Base-by-base conservation (phyloP, 495 filamentous ascomycete genomes). In the Elaphomyces granulatus region DNA sequence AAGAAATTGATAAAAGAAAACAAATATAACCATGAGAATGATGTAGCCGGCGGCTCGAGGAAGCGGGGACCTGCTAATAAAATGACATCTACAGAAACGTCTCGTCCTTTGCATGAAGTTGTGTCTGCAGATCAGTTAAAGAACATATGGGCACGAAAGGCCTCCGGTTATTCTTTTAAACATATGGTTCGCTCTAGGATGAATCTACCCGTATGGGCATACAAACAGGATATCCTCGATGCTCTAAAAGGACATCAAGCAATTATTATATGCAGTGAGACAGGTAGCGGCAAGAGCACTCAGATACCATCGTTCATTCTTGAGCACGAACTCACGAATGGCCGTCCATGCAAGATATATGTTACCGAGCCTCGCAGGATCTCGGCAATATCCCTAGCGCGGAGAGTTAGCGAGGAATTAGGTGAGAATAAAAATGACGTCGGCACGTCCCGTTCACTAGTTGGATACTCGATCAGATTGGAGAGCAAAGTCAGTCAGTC, bases 291-390 rank as follows among this genome's bases (percentile, higher is more conserved):
- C 39, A 98, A 98, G 66, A 94, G 86, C 61, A 98, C 90, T 0
- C 90, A 98, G 54, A 81, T 94, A 3, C 90, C 90, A 17, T 77
- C 86, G 1, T 98, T 84, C 54, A 74, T 98, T 15, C 63, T 98
- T 1, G 90, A 98, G 49, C 72, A 92, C 45, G 80, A 94, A 49
- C 71, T 98, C 45, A 73, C 74, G 9, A 66, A 77, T 33, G 87
- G 87, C 6, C 81, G 76, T 28, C 61, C 70, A 10, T 95, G 87
- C 61, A 95, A 88, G 53, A 77, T 98, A 14, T 95, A 87, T 55
- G 92, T 87, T 52, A 94, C 90, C 0, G 84, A 96, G 53, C 90
- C 90, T n/a, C 77, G 90, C 8, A 73, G 90, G 52, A 98, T 98
- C 44, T 98, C 90, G 3, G 90, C 90, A 4, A 85, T 96, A 16